Percentiles rank a stretch among this genome's conserved stretches.
phyloP scores from a whole-genome alignment of 257 asterid genomes.

The Lithospermum erythrorhizon region DNA sequence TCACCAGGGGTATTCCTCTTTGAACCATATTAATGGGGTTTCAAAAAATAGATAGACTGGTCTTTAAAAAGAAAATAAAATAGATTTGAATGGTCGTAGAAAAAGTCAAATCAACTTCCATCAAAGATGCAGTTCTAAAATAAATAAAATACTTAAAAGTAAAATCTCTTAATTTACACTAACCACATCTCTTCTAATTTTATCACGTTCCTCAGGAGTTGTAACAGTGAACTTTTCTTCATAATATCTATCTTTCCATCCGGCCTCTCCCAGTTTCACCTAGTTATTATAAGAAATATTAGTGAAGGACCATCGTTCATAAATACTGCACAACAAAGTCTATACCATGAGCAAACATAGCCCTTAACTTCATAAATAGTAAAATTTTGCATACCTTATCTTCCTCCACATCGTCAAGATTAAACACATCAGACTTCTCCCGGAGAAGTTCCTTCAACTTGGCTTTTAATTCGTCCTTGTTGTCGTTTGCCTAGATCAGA shows the following conservation, averaged over 20 bases:
- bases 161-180: conserved; percentile 17
- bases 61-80: not conserved
- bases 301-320: not conserved
- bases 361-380: conserved; percentile 5
- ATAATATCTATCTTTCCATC: conserved; percentile 96
- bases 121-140: too few species aligned
- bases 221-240: conserved; percentile 68
- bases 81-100: not conserved
- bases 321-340: not conserved
- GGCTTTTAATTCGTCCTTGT: conserved; percentile 69
- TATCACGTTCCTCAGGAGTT: conserved; percentile 81
- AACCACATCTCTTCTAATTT: conserved; percentile 78
- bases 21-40: too few species aligned
- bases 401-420: conserved; percentile 58
- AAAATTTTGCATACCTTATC: conserved; percentile 55
- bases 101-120: not conserved
- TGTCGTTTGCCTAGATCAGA: conserved; percentile 39
- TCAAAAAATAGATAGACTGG: not conserved
- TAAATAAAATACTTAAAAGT: not conserved
- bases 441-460: conserved; percentile 76
- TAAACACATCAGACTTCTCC: conserved; percentile 69
- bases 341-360: conserved; percentile 3
- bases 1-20: too few species aligned
- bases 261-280: conserved; percentile 86
- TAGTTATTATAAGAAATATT: conserved; percentile 18